Evolutionary conservation across 2,329 filamentous ascomycete genomes (phyloP).

Genomic region (Colletotrichum sp.): DNA sequence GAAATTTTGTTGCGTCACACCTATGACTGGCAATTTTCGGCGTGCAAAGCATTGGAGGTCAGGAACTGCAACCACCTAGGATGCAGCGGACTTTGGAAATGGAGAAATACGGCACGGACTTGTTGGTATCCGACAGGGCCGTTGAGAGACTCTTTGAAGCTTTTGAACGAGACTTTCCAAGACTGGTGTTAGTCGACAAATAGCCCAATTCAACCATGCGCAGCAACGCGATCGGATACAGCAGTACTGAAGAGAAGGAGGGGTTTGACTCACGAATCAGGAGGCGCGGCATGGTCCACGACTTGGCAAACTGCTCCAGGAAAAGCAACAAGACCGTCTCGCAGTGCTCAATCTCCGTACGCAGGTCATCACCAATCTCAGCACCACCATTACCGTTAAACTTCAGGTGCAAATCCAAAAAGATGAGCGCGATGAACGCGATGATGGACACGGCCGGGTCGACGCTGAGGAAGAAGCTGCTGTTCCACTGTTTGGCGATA

Average conservation of each 20-base stretch:
- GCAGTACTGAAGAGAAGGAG: background rate
- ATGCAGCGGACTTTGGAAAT: constrained; percentile 21
- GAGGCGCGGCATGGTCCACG: constrained; percentile 19
- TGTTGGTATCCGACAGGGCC: constrained; percentile 1
- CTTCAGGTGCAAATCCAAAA: background rate
- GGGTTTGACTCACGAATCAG: constrained; percentile 22
- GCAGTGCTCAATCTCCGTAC: constrained; percentile 1
- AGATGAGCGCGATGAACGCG: background rate
- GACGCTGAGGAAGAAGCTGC: background rate
- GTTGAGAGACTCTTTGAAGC: background rate
- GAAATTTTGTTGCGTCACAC: background rate
- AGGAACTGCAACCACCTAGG: constrained; percentile 23
- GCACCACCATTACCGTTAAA: background rate
- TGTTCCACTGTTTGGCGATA: background rate
- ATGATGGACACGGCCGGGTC: background rate
- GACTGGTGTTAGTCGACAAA: background rate
- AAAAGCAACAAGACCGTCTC: constrained; percentile 11
- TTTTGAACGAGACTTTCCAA: background rate
- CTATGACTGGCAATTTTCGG: background rate
- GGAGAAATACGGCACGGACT: constrained; percentile 8
- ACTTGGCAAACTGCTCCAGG: constrained; percentile 18
- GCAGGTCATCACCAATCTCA: background rate
- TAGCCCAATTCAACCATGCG: rapidly evolving
- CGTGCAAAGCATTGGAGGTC: background rate
- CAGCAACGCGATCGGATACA: background rate